phyloP scores from a whole-genome alignment of 1,284 basidiomycete genomes.

The Ganoderma boninense region DNA sequence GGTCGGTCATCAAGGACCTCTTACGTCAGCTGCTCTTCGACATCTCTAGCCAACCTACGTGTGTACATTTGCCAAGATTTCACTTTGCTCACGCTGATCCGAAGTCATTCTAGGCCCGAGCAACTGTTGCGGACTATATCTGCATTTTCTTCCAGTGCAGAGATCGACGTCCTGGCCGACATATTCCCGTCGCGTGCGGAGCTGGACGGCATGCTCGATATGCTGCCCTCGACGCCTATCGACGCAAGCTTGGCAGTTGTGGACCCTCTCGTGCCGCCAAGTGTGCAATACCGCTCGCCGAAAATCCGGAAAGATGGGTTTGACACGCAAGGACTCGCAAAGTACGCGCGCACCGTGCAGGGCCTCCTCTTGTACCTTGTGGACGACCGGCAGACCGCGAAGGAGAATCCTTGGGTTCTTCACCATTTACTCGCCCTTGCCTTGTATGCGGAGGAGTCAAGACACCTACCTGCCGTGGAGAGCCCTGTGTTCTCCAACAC shows the following conservation, averaged over 20 bases:
- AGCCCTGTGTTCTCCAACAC: conserved; percentile 58
- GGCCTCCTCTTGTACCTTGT: conserved; percentile 69
- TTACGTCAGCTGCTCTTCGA: conserved; percentile 54
- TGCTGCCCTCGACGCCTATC: conserved; percentile 56
- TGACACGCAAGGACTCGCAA: conserved; percentile 61
- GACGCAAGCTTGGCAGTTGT: conserved; percentile 69
- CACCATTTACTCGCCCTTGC: conserved; percentile 69
- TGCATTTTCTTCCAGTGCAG: neutral
- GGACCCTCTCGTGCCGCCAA: conserved; percentile 65
- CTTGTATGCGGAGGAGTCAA: conserved; percentile 63
- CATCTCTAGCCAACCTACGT: conserved; percentile 38
- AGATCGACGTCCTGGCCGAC: conserved; percentile 49
- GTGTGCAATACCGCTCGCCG: conserved; percentile 38
- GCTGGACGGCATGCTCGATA: conserved; percentile 57
- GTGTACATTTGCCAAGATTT: conserved; percentile 28
- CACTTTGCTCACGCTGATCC: neutral
- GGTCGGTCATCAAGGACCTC: conserved; percentile 48
- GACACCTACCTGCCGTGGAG: conserved; percentile 56
- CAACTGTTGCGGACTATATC: conserved; percentile 28
- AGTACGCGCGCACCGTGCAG: conserved; percentile 71
- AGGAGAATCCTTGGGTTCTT: conserved; percentile 67
- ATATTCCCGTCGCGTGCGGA: conserved; percentile 60
- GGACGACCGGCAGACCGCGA: conserved; percentile 69
- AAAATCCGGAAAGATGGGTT: conserved; percentile 32
- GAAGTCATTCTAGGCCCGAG: conserved; percentile 18